phyloP scores from a whole-genome alignment of 139 green algal species.

The Auxenochlorella pyrenoidosa region DNA sequence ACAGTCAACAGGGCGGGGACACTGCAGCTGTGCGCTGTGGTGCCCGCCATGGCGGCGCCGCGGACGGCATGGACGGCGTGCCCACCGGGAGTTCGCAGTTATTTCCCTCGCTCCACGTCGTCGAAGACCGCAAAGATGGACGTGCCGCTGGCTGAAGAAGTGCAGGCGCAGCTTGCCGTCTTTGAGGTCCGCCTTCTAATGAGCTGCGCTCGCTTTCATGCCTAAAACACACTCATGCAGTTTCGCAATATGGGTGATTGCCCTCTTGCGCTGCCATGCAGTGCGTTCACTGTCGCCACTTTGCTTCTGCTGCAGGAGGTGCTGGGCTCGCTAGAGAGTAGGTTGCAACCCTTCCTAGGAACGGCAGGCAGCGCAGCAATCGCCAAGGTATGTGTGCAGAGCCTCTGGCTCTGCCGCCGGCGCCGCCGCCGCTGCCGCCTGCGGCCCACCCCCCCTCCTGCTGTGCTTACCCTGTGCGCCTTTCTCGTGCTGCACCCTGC shows the following conservation, averaged over 20 bases:
- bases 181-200: conserved; percentile 11
- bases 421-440: background rate
- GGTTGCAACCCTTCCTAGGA: conserved; percentile 17
- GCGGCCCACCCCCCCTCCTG: too few species aligned
- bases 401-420: background rate
- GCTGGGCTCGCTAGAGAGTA: conserved; percentile 25
- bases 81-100: too few species aligned
- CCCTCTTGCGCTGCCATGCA: background rate
- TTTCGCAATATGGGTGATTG: background rate
- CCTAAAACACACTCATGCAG: too few species aligned
- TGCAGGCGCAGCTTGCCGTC: background rate
- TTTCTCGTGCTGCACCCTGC: background rate
- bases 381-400: background rate
- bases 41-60: too few species aligned
- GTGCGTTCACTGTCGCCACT: too few species aligned
- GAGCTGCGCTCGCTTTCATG: background rate
- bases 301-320: conserved; percentile 1
- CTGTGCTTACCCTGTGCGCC: too few species aligned
- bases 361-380: background rate
- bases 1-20: too few species aligned
- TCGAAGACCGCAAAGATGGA: conserved; percentile 8
- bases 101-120: background rate
- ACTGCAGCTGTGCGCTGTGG: too few species aligned
- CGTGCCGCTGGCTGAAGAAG: conserved; percentile 1
- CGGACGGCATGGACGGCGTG: too few species aligned